Evolutionary conservation across 2,329 filamentous ascomycete genomes (phyloP).

Genomic region (Aspergillus novofumigatus): DNA sequence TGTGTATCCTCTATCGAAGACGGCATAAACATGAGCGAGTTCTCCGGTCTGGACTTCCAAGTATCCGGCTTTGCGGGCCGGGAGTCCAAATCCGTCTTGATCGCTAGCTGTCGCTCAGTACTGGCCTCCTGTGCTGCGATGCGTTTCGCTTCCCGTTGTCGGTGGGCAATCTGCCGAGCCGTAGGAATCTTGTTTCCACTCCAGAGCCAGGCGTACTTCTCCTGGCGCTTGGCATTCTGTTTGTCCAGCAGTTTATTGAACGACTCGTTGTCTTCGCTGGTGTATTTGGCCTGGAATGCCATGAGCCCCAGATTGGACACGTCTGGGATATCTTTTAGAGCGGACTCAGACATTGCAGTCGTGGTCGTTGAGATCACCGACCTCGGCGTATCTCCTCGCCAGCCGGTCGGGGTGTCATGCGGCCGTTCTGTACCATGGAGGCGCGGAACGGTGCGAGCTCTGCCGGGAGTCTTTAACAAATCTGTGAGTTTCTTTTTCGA

Average conservation of each 20-base stretch:
- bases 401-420: conserved; percentile 43
- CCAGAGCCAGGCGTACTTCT: conserved; percentile 89
- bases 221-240: conserved; percentile 77
- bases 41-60: conserved; percentile 72
- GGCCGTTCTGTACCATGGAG: conserved; percentile 4
- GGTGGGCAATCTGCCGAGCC: conserved; percentile 57
- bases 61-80: conserved; percentile 72
- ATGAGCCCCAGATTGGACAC: conserved; percentile 71
- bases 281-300: conserved; percentile 88
- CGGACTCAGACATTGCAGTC: conserved; percentile 26
- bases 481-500: conserved; percentile 68
- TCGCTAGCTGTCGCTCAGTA: conserved; percentile 56
- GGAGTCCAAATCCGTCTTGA: conserved; percentile 60
- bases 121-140: conserved; percentile 61
- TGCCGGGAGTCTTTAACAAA: conserved; percentile 72
- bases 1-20: conserved; percentile 49
- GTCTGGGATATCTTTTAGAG: conserved; percentile 54
- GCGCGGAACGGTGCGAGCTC: conserved; percentile 48
- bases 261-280: conserved; percentile 95
- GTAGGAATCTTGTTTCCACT: conserved; percentile 74
- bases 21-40: conserved; percentile 76
- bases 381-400: conserved; percentile 69
- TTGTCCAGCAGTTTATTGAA: conserved; percentile 90
- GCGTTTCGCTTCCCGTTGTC: conserved; percentile 60
- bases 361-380: conserved; percentile 48